phyloP scores from a whole-genome alignment of 257 asterid species.

The Primulina tabacum region DNA sequence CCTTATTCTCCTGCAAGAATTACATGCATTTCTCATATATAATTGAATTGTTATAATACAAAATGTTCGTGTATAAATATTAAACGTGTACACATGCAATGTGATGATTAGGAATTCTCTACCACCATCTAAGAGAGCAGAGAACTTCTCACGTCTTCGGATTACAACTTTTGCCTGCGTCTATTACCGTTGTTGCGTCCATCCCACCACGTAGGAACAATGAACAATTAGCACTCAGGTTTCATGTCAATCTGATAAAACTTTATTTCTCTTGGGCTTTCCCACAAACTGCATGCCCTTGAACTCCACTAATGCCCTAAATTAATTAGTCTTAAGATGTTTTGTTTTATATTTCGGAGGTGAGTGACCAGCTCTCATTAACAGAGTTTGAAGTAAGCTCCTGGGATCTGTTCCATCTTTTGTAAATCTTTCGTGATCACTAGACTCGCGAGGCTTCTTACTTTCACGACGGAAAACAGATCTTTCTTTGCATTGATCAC shows the following conservation, averaged over 20 bases:
- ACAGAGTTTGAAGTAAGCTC: slow-evolving; percentile 86
- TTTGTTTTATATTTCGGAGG: slow-evolving; percentile 94
- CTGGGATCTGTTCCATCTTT: slow-evolving; percentile 88
- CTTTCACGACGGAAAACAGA: slow-evolving; percentile 92
- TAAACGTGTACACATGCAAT: not conserved
- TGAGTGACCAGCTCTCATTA: slow-evolving; percentile 98
- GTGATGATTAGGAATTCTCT: not conserved
- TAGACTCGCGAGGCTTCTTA: slow-evolving; percentile 49
- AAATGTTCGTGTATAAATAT: not conserved
- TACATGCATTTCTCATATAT: not conserved
- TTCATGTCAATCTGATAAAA: slow-evolving; percentile 52
- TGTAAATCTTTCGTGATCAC: slow-evolving; percentile 62
- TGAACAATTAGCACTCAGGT: not conserved
- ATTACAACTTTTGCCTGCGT: not conserved
- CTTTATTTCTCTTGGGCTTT: slow-evolving; percentile 78
- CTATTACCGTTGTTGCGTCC: not conserved
- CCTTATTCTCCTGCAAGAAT: not conserved
- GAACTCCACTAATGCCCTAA: slow-evolving; percentile 85
- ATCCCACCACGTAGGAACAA: not conserved
- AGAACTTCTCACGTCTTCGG: not conserved
- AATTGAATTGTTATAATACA: too few relatives aligned
- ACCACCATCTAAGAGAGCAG: not conserved
- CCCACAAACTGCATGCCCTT: slow-evolving; percentile 99
- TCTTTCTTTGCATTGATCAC: slow-evolving; percentile 93
- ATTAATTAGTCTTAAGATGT: slow-evolving; percentile 93